Evolutionary conservation across 2,329 filamentous ascomycete genomes (phyloP), one percentile per base, ranked within the genome.

Genomic region (Byssochlamys sp.): DNA sequence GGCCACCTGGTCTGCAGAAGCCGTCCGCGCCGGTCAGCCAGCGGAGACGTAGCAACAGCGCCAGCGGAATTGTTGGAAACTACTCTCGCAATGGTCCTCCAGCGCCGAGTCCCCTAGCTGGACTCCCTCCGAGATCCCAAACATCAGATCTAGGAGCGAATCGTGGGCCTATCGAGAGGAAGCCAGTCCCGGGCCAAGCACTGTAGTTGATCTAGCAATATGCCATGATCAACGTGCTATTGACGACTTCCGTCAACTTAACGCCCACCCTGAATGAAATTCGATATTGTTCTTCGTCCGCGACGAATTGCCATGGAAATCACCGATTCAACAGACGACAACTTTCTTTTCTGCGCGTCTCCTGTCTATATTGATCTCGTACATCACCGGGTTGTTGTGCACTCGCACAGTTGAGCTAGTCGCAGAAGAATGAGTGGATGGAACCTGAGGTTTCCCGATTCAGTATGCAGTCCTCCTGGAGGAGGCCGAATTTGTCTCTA

Each of bases 181-280:
- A 84, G 68, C 80, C 82, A 27, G 78, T 84, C 48, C 80, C 81
- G 4, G 80, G 80, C 35, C 80, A 82, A 68, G 80, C 80, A 4
- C 57, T 63, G 54, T 61, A 45, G 35, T 28, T 49, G 12, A n/a
- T 9, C 39, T 19, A 45, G 12, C 35, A 39, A 45, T 19, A 45
- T 45, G 39, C 5, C 39, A 45, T 19, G n/a, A 45, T 24, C 19
- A 19, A 19, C 19, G 1, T n/a, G 35, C 35, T 12, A n/a, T 39
- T 39, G 35, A 14, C 35, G 35, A 14, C 35, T 39, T n/a, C 35
- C 12, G 35, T 39, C 14, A 39, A 29, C 28, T 33, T 33, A 12
- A 33, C 31, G 5, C 35, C 35, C 35, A 39, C 5, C 14, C n/a
- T n/a, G n/a, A 39, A 39, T n/a, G 35, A 39, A n/a, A 10, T 39